Conservation (phyloP, 352 stramenopile genomes). For the Phytophthora pinifolia region DNA sequence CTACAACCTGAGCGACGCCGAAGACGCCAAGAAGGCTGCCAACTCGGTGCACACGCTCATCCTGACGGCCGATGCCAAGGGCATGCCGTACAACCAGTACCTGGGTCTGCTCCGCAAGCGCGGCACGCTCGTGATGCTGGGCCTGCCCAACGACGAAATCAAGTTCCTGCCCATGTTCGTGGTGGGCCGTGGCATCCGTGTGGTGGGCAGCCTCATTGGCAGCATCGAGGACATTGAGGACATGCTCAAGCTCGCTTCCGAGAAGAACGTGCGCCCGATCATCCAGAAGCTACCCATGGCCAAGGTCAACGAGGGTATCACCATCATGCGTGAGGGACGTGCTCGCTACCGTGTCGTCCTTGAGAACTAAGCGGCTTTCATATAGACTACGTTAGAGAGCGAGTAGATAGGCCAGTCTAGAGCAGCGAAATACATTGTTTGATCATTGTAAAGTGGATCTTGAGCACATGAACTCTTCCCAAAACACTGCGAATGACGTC, state of each 20-base stretch:
- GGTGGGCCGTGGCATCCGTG: conserved; percentile 38
- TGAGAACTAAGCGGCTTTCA: conserved; percentile 24
- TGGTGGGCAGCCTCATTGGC: conserved; percentile 84
- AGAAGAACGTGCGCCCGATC: conserved; percentile 58
- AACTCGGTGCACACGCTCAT: conserved; percentile 69
- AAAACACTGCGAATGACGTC: no score
- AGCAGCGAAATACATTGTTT: conserved; percentile 7
- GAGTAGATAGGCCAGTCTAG: background rate
- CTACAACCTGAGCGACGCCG: conserved; percentile 49
- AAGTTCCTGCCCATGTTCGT: conserved; percentile 59
- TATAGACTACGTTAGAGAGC: background rate
- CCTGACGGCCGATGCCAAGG: conserved; percentile 63
- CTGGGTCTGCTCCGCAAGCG: conserved; percentile 54
- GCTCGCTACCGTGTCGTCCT: conserved; percentile 53
- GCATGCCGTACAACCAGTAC: conserved; percentile 56
- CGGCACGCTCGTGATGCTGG: conserved; percentile 71
- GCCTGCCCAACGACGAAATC: conserved; percentile 62
- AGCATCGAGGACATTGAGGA: conserved; percentile 82
- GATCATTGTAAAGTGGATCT: background rate
- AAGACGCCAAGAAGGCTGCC: conserved; percentile 33
- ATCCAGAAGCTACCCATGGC: conserved; percentile 51
- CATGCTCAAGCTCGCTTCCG: conserved; percentile 82
- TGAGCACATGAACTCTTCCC: no score
- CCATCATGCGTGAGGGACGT: conserved; percentile 37
- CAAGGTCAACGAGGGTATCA: conserved; percentile 45